Percentiles rank a stretch among this genome's conserved stretches.
phyloP scores from a whole-genome alignment of 2,329 filamentous ascomycete genomes.

The Coleophoma crateriformis region DNA sequence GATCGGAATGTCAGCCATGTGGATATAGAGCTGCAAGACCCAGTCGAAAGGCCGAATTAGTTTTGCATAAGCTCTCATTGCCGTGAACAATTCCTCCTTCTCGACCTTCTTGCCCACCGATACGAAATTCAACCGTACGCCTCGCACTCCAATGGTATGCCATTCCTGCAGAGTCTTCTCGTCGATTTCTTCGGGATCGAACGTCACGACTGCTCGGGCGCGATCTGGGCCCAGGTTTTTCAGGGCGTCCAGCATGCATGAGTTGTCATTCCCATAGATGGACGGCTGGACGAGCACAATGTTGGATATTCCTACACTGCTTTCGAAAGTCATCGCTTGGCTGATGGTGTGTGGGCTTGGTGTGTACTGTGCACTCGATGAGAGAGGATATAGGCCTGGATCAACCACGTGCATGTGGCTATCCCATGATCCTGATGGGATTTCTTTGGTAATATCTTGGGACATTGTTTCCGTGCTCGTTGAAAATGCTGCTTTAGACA shows the following conservation, averaged over 20 bases:
- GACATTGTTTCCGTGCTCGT: background rate
- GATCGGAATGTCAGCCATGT: conserved; percentile 41
- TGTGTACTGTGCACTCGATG: conserved; percentile 42
- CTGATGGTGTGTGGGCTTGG: conserved; percentile 42
- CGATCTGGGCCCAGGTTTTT: conserved; percentile 38
- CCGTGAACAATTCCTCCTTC: background rate
- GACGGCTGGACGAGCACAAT: conserved; percentile 51
- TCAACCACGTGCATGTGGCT: conserved; percentile 60
- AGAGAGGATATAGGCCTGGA: conserved; percentile 42
- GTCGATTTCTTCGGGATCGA: conserved; percentile 40
- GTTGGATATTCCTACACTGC: conserved; percentile 46
- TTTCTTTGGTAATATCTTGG: background rate
- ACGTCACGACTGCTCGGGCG: conserved; percentile 49
- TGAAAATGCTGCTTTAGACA: too few relatives aligned
- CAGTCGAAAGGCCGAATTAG: conserved; percentile 44
- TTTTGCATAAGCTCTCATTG: conserved; percentile 42
- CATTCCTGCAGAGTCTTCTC: conserved; percentile 39
- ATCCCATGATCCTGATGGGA: conserved; percentile 5
- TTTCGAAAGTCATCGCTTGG: conserved; percentile 46
- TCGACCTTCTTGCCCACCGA: conserved; percentile 26
- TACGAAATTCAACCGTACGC: conserved; percentile 53
- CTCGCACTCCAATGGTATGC: conserved; percentile 52
- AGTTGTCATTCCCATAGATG: conserved; percentile 56
- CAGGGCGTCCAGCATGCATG: conserved; percentile 50
- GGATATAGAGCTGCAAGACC: conserved; percentile 54